A percentile compares a stretch with the other conserved stretches of the same genome.
phyloP scores from a whole-genome alignment of 129 eudicot species.

The Apium graveolens region DNA sequence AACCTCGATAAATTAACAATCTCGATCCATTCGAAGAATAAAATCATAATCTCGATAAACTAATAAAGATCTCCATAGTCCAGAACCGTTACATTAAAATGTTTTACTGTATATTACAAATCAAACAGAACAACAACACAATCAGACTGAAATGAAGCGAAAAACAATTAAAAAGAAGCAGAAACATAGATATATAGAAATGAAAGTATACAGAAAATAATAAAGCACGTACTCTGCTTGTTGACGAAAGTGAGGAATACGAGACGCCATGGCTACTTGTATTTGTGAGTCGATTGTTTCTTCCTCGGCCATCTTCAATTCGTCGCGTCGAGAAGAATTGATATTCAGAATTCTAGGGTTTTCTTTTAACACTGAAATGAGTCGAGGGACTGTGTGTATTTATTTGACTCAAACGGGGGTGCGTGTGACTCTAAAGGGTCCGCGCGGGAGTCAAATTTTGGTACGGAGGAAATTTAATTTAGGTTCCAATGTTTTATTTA shows the following conservation, averaged over 20 bases:
- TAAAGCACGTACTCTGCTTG: constrained; percentile 40
- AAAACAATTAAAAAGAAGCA: not conserved
- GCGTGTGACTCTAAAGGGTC: too few species aligned
- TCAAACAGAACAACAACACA: too few species aligned
- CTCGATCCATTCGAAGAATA: not conserved
- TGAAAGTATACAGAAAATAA: not conserved
- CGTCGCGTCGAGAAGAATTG: not conserved
- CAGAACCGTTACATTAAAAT: too few species aligned
- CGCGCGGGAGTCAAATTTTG: too few species aligned
- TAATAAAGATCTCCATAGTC: not conserved
- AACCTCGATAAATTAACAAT: not conserved
- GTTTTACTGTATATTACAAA: too few species aligned
- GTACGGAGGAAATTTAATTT: too few species aligned
- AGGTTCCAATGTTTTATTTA: too few species aligned
- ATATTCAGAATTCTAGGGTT: not conserved
- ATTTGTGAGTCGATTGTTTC: constrained; percentile 35
- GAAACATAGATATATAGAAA: not conserved
- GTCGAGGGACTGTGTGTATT: not conserved
- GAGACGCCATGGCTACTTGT: constrained; percentile 39
- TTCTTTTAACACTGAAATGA: too few species aligned
- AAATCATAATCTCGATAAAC: not conserved
- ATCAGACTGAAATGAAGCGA: not conserved
- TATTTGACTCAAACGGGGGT: too few species aligned
- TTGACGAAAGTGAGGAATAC: constrained; percentile 53
- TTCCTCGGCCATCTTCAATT: constrained; percentile 26